phyloP scores from a whole-genome alignment of 257 asterid genomes.

The Thymus mandschuricus region DNA sequence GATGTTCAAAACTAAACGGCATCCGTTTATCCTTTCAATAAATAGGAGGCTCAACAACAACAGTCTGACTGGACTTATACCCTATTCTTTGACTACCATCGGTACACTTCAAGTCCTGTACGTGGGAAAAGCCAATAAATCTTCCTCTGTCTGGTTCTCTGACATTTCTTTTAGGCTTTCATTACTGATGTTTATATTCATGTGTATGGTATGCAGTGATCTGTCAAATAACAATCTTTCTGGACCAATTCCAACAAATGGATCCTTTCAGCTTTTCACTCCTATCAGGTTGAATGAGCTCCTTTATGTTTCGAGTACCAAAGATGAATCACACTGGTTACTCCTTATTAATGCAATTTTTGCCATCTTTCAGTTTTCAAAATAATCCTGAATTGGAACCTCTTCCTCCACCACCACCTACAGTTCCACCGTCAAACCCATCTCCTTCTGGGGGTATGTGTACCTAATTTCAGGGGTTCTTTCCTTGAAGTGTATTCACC shows the following conservation, averaged over 20 bases:
- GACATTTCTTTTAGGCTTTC: slow-evolving; percentile 20
- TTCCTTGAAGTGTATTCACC: too few species aligned
- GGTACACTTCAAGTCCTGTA: slow-evolving; percentile 94
- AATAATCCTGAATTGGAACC: slow-evolving; percentile 45
- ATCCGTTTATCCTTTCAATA: slow-evolving; percentile 30
- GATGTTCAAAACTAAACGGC: slow-evolving; percentile 26
- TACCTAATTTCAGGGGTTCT: background rate
- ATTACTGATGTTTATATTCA: slow-evolving; percentile 27
- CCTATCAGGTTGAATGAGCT: slow-evolving; percentile 75
- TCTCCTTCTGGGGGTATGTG: slow-evolving; percentile 50
- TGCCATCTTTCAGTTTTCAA: slow-evolving; percentile 61
- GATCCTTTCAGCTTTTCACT: slow-evolving; percentile 90
- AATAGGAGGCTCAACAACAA: slow-evolving; percentile 97
- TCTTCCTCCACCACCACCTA: slow-evolving; percentile 74
- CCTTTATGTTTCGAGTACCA: background rate
- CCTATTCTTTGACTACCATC: slow-evolving; percentile 63
- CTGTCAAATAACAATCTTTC: slow-evolving; percentile 71
- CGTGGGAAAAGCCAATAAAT: slow-evolving; percentile 42
- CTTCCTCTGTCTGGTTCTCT: slow-evolving; percentile 14
- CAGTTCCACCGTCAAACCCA: slow-evolving; percentile 55
- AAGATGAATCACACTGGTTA: slow-evolving; percentile 25
- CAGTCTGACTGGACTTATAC: slow-evolving; percentile 76
- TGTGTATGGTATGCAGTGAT: slow-evolving; percentile 66
- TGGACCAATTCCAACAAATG: slow-evolving; percentile 77
- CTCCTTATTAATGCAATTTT: slow-evolving; percentile 31